Evolutionary conservation across 2,329 filamentous ascomycete species (phyloP), one percentile per base, ranked within the genome.

Genomic region (Trichoderma cornu-damae): DNA sequence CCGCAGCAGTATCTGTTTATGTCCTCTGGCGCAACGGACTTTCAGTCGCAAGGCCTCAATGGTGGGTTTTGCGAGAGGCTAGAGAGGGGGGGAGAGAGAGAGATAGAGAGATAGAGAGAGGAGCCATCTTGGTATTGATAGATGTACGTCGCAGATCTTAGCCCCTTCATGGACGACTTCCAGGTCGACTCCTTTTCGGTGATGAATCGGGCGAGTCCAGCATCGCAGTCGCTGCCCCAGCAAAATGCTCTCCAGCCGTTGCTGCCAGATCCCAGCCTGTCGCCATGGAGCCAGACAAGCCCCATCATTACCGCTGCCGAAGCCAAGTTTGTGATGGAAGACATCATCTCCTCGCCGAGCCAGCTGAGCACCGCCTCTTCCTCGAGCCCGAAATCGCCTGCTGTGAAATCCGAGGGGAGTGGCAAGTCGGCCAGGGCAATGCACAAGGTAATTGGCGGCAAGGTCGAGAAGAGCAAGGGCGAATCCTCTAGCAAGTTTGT

Each of bases 401-500:
- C 66, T 11, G 60, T 64, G 34, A 69, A 68, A 46, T 65, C 64
- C 5, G 67, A 70, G 32, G 49, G 61, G 1, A 65, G 63, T 18
- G 66, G 62, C 51, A 67, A 66, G 47, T 65, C 69, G 9, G 66
- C 70, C 9, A 66, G 65, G 20, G 68, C 71, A 22, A 73, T 76
- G 37, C 73, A 74, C 43, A 79, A 75, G 64, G 71, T 78, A 26
- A 73, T 73, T 57, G 68, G 67, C 3, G 68, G 73, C 24, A 77
- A 77, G 61, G 66, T 79, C 7, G 72, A 74, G 59, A 81, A 81
- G 68, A 76, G 72, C 63, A 77, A 73, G 64, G 50, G 65, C 14
- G 68, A 72, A 6, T 65, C 72, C 32, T 64, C 70, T 18, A 75
- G 73, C 63, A 79, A 79, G 56, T 82, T 83, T 64, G 75, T 82